Percentiles rank a stretch among this genome's conserved stretches.
phyloP scores from a whole-genome alignment of 805 yeast species.

The Kluyveromyces nonfermentans region DNA sequence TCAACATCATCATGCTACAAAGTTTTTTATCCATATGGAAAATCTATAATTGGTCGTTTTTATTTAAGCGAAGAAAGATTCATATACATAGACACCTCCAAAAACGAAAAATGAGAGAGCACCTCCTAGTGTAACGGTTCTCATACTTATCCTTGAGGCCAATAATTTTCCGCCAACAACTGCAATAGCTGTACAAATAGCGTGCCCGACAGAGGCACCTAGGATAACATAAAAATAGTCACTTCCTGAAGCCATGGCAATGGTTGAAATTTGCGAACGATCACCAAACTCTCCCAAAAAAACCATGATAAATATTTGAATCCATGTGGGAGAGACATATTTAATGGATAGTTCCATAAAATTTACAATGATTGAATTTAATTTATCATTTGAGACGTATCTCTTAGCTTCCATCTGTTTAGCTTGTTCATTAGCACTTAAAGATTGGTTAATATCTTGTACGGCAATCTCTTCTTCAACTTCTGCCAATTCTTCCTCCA shows the following conservation, averaged over 20 bases:
- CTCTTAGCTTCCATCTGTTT: slow-evolving; percentile 9
- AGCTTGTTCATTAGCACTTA: slow-evolving; percentile 56
- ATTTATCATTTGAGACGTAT: slow-evolving; percentile 1
- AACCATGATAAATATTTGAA: slow-evolving; percentile 91
- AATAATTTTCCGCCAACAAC: slow-evolving; percentile 85
- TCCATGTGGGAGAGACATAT: slow-evolving; percentile 80
- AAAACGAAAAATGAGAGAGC: slow-evolving; percentile 79
- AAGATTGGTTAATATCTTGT: slow-evolving; percentile 41
- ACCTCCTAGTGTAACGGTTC: slow-evolving; percentile 88
- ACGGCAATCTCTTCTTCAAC: slow-evolving; percentile 88
- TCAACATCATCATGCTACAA: not conserved
- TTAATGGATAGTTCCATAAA: slow-evolving; percentile 48
- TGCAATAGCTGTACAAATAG: slow-evolving; percentile 81
- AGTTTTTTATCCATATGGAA: not conserved
- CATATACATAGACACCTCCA: slow-evolving; percentile 68
- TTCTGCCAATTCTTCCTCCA: slow-evolving; percentile 91
- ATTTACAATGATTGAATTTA: slow-evolving; percentile 24
- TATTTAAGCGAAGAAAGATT: slow-evolving; percentile 35
- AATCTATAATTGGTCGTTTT: not conserved
- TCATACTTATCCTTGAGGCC: slow-evolving; percentile 83
- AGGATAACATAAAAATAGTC: slow-evolving; percentile 81
- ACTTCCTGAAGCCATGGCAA: slow-evolving; percentile 97
- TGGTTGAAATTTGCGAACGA: slow-evolving; percentile 94
- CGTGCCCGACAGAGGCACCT: slow-evolving; percentile 89
- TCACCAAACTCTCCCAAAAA: slow-evolving; percentile 99